phyloP scores from a whole-genome alignment of 495 filamentous ascomycete genomes.

The Aspergillus sclerotioniger region DNA sequence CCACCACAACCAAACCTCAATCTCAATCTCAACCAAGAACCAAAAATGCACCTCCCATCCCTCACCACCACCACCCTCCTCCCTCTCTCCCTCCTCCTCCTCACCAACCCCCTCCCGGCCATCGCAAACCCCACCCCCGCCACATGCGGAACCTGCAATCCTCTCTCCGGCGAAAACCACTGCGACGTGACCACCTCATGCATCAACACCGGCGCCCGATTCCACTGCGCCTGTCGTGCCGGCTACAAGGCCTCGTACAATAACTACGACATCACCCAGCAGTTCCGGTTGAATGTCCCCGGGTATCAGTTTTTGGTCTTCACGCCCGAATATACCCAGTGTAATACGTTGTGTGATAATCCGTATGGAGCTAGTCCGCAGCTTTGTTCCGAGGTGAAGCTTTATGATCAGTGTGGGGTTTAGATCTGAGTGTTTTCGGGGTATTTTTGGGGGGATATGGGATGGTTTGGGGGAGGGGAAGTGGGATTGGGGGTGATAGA shows the following conservation, averaged over 20 bases:
- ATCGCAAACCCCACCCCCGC: slow-evolving; percentile 23
- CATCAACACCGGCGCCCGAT: slow-evolving; percentile 65
- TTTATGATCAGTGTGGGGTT: slow-evolving; percentile 31
- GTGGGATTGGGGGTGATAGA: neutral
- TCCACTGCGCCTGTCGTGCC: slow-evolving; percentile 70
- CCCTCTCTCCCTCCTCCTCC: slow-evolving; percentile 23
- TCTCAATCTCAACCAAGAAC: slow-evolving; percentile 12
- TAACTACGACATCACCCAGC: slow-evolving; percentile 32
- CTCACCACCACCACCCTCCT: slow-evolving; percentile 26
- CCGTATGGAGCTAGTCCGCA: slow-evolving; percentile 27
- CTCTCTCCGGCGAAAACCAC: slow-evolving; percentile 40
- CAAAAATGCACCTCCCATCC: slow-evolving; percentile 25
- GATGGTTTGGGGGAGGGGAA: no score
- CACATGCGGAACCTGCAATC: slow-evolving; percentile 43
- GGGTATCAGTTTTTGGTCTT: slow-evolving; percentile 46
- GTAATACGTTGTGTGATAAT: slow-evolving; percentile 41
- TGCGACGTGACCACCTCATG: slow-evolving; percentile 46
- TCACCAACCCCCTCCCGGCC: no score
- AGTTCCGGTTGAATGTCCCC: slow-evolving; percentile 42
- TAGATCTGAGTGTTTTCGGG: slow-evolving; percentile 8
- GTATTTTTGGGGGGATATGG: no score
- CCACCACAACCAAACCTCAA: neutral
- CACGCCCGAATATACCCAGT: slow-evolving; percentile 36
- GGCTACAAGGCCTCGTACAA: slow-evolving; percentile 58
- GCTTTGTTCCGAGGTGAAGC: slow-evolving; percentile 39